Evolutionary conservation across 352 stramenopile genomes (phyloP).

Genomic region (Phytopythium ostracodes): DNA sequence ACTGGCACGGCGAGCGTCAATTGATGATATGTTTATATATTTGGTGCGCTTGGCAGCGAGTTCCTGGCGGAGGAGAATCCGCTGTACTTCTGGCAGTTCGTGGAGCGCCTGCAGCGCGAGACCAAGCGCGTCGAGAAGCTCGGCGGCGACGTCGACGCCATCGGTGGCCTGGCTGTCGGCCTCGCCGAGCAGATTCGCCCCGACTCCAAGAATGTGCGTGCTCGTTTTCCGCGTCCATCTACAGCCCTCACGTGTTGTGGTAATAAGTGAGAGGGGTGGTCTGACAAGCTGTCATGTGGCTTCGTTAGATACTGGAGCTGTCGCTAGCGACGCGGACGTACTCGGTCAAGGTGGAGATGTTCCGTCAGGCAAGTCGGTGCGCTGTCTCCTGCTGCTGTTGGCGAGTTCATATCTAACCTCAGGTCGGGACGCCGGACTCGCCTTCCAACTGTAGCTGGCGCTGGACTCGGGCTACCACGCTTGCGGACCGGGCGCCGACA

Average conservation of each 20-base stretch:
- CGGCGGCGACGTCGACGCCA: conserved; percentile 37
- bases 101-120: conserved; percentile 39
- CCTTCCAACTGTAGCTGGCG: conserved; percentile 25
- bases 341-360: conserved; percentile 81
- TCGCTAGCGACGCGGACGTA: conserved; percentile 75
- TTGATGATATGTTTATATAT: too few species aligned
- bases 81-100: conserved; percentile 71
- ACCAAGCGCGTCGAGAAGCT: conserved; percentile 30
- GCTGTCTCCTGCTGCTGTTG: neutral
- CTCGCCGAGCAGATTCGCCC: conserved; percentile 57
- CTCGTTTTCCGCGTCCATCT: neutral
- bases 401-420: neutral
- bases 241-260: neutral
- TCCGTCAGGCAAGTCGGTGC: conserved; percentile 42
- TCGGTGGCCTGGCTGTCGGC: conserved; percentile 44
- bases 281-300: conserved; percentile 2
- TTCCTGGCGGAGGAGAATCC: conserved; percentile 80
- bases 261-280: neutral
- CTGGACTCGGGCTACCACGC: conserved; percentile 63
- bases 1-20: too few species aligned
- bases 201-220: conserved; percentile 52
- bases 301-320: conserved; percentile 66
- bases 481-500: conserved; percentile 43
- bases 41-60: conserved; percentile 39
- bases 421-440: neutral